A percentile compares a stretch with the other conserved stretches of the same genome.
Evolutionary conservation across 108 stramenopile genomes (phyloP).

Genomic region (Pseudonitzschia multiseries): DNA sequence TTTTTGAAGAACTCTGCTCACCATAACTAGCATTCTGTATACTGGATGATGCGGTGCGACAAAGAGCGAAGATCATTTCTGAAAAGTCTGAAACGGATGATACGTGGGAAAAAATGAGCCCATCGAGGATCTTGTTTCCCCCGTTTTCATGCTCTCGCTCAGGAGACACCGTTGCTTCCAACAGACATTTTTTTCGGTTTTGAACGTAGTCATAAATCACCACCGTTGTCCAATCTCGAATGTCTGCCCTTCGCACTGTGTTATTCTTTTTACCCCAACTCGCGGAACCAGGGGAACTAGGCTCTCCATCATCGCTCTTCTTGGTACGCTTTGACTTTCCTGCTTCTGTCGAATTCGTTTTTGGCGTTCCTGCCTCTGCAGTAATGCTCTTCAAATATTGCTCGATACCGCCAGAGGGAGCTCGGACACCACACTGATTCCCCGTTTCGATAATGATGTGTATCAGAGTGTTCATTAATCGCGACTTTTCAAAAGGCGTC

Average conservation of each 20-base stretch:
- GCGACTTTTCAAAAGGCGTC: conserved; percentile 12
- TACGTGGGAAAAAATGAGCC: background rate
- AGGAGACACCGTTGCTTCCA: background rate
- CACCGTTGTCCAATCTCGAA: conserved; percentile 40
- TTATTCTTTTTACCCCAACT: conserved; percentile 11
- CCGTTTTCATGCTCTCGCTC: background rate
- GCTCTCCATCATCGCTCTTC: background rate
- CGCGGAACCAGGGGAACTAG: background rate
- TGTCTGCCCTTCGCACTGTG: conserved; percentile 21
- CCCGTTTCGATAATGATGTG: conserved; percentile 26
- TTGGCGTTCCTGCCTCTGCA: background rate
- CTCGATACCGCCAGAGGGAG: conserved; percentile 40
- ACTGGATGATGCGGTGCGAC: conserved; percentile 17
- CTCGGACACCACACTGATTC: conserved; percentile 26
- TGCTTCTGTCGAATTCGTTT: background rate
- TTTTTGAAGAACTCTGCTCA: conserved; percentile 7
- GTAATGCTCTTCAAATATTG: conserved; percentile 17
- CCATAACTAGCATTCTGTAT: background rate
- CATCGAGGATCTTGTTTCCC: conserved; percentile 1
- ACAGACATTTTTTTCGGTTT: conserved; percentile 28
- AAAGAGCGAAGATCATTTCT: background rate
- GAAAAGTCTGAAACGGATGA: conserved; percentile 11
- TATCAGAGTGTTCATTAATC: conserved; percentile 18
- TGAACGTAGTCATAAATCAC: conserved; percentile 33
- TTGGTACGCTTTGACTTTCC: conserved; percentile 4